Evolutionary conservation across 1,139 yeast species (phyloP).

Genomic region (Geotrichum candidum): DNA sequence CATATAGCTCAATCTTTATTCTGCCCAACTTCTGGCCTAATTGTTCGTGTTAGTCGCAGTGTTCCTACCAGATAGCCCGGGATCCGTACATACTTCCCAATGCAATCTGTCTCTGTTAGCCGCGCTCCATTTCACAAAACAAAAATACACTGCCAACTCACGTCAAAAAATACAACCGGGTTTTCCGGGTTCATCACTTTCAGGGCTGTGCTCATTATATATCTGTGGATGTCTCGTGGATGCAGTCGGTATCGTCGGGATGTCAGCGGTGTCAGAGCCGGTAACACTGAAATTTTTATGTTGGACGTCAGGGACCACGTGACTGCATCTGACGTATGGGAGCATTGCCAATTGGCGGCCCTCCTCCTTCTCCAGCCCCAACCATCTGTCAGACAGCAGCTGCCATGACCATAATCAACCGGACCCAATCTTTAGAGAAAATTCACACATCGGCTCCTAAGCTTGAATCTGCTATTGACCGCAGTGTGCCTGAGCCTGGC

Average conservation of each 20-base stretch:
- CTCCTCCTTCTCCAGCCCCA: too few relatives aligned
- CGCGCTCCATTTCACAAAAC: neutral
- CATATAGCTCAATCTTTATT: slow-evolving; percentile 43
- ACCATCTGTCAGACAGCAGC: too few relatives aligned
- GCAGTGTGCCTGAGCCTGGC: slow-evolving; percentile 67
- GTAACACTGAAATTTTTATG: too few relatives aligned
- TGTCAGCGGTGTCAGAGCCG: too few relatives aligned
- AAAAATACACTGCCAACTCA: slow-evolving; percentile 22
- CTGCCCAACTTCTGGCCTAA: slow-evolving; percentile 37
- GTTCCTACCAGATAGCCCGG: neutral
- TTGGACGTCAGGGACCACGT: too few relatives aligned
- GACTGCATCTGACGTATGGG: too few relatives aligned
- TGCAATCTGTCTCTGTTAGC: slow-evolving; percentile 25
- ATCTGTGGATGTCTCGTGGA: too few relatives aligned
- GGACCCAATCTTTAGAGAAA: slow-evolving; percentile 6
- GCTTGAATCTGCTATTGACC: slow-evolving; percentile 67
- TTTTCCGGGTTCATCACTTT: slow-evolving; percentile 18
- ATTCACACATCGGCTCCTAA: slow-evolving; percentile 66
- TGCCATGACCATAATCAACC: too few relatives aligned
- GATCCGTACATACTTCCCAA: slow-evolving; percentile 24
- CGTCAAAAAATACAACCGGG: slow-evolving; percentile 41
- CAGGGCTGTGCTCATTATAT: too few relatives aligned
- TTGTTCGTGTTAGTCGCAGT: neutral
- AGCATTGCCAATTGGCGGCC: too few relatives aligned
- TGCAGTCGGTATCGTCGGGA: too few relatives aligned